These are phyloP conservation scores for Chlamydomonas applanata DNA, from an alignment of 139 green algal species.

Conservation along the genomic window DNA sequence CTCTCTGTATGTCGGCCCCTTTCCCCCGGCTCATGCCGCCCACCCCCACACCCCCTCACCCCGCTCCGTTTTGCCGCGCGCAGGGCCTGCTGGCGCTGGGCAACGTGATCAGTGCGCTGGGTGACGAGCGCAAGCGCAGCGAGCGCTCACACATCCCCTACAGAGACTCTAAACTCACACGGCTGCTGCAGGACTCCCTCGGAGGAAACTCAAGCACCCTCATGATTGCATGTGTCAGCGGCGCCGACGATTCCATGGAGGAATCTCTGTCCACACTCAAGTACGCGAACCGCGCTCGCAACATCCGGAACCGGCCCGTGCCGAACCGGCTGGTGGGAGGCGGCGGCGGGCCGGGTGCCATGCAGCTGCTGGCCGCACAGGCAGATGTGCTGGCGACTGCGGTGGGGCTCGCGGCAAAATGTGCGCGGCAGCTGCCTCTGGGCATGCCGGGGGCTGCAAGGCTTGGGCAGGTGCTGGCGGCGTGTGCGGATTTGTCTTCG, in stretches of 20 bases:
- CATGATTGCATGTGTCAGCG: constrained; percentile 49
- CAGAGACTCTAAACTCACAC: constrained; percentile 64
- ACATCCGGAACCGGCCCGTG: constrained; percentile 50
- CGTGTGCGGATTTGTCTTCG: not conserved
- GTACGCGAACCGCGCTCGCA: constrained; percentile 42
- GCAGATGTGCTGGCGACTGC: not conserved
- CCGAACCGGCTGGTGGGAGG: not conserved
- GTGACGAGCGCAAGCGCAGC: constrained; percentile 30
- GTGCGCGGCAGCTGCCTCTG: not conserved
- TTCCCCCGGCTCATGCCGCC: too few relatives aligned
- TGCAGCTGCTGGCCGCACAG: not conserved
- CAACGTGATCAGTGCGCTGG: constrained; percentile 63
- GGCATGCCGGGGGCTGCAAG: not conserved
- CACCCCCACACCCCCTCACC: too few relatives aligned
- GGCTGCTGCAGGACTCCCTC: constrained; percentile 61
- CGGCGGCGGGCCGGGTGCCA: not conserved
- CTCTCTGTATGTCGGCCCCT: too few relatives aligned
- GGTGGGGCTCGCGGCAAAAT: not conserved
- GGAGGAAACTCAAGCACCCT: constrained; percentile 51
- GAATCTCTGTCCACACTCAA: constrained; percentile 62
- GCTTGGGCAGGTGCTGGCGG: constrained; percentile 1
- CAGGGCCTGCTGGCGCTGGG: constrained; percentile 59
- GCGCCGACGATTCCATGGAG: constrained; percentile 35
- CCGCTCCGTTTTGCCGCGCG: not conserved
- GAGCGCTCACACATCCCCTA: constrained; percentile 56